Evolutionary conservation across 371 early-diverging fungal species (phyloP).

Genomic region (Haplosporangium sp.): DNA sequence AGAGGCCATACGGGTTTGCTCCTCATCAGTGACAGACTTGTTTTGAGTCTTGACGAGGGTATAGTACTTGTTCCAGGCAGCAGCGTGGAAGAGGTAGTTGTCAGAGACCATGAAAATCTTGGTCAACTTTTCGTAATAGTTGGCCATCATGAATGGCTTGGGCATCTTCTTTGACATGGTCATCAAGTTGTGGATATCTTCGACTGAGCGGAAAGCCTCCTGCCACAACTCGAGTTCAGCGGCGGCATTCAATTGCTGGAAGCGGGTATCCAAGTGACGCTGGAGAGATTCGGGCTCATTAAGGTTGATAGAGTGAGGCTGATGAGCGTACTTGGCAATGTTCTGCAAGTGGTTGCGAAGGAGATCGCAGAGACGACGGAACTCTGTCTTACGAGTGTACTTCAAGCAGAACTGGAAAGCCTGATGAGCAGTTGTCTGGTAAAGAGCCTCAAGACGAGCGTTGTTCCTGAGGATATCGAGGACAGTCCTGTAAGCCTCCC

Average conservation of each 20-base stretch:
- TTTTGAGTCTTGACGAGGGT: slow-evolving; percentile 79
- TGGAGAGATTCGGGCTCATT: slow-evolving; percentile 96
- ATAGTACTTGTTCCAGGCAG: slow-evolving; percentile 95
- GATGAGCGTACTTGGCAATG: slow-evolving; percentile 92
- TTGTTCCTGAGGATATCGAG: slow-evolving; percentile 97
- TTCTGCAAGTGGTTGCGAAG: slow-evolving; percentile 94
- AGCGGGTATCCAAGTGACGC: slow-evolving; percentile 95
- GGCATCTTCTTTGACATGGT: slow-evolving; percentile 92
- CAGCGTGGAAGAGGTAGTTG: slow-evolving; percentile 97
- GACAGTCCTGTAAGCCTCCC: slow-evolving; percentile 98
- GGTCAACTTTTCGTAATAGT: slow-evolving; percentile 97
- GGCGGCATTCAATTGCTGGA: slow-evolving; percentile 94
- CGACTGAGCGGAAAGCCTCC: slow-evolving; percentile 96
- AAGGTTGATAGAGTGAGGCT: slow-evolving; percentile 93
- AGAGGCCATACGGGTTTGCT: slow-evolving; percentile 88
- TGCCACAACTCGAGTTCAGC: slow-evolving; percentile 98
- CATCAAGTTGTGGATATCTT: slow-evolving; percentile 96
- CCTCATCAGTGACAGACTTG: slow-evolving; percentile 75
- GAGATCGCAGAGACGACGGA: slow-evolving; percentile 96
- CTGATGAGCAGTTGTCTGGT: slow-evolving; percentile 90
- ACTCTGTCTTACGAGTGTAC: slow-evolving; percentile 97
- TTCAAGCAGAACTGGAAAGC: slow-evolving; percentile 97
- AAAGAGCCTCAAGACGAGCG: slow-evolving; percentile 91
- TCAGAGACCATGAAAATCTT: slow-evolving; percentile 95
- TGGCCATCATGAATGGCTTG: slow-evolving; percentile 94